Conservation (phyloP, 2,329 filamentous ascomycete species). For the Pestalotiopsis sp. region DNA sequence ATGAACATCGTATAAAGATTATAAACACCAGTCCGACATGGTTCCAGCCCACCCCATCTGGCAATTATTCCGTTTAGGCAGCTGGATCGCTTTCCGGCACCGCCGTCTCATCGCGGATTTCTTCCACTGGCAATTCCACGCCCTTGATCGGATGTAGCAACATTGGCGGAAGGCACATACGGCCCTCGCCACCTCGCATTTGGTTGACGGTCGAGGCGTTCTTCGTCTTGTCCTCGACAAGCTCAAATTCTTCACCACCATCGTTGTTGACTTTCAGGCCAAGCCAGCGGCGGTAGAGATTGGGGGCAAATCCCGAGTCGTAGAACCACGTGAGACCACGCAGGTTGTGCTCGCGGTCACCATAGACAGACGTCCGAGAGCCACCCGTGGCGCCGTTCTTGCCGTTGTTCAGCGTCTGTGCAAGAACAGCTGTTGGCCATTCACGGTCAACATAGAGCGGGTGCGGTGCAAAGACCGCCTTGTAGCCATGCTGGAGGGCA, state of each 20-base stretch:
- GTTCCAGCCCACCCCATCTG: neutral
- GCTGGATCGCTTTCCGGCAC: constrained; percentile 54
- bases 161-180: constrained; percentile 92
- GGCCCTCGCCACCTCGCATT: constrained; percentile 72
- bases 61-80: constrained; percentile 29
- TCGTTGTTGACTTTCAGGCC: constrained; percentile 80
- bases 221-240: constrained; percentile 55
- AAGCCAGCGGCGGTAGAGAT: constrained; percentile 84
- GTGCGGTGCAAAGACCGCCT: constrained; percentile 89
- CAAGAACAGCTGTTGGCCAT: constrained; percentile 81
- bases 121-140: constrained; percentile 67
- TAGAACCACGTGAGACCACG: constrained; percentile 90
- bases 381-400: constrained; percentile 77
- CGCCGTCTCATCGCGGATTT: constrained; percentile 49
- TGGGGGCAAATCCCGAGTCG: constrained; percentile 78
- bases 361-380: constrained; percentile 72
- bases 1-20: neutral
- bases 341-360: constrained; percentile 88
- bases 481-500: constrained; percentile 88
- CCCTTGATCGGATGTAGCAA: constrained; percentile 86
- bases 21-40: neutral
- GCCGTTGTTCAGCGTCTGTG: constrained; percentile 79
- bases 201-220: constrained; percentile 49
- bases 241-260: constrained; percentile 76
- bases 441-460: constrained; percentile 84